Conservation (phyloP, 352 stramenopile genomes). For the Plasmopara viticola region DNA sequence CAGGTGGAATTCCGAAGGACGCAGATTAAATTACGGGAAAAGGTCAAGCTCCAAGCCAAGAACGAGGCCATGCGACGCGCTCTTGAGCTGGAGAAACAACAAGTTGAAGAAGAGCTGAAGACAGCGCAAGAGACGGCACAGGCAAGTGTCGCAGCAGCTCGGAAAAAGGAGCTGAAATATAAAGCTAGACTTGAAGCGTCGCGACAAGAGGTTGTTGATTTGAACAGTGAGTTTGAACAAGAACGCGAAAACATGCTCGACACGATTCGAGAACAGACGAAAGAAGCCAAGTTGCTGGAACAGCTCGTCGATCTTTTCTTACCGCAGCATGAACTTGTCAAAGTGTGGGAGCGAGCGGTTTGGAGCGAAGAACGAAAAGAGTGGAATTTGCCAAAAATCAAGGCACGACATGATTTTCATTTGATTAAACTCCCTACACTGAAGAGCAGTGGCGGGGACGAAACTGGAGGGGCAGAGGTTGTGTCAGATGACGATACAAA, state of each 20-base stretch:
- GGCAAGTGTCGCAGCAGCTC: slow-evolving; percentile 37
- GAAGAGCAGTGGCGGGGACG: neutral
- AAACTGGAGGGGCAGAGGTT: slow-evolving; percentile 31
- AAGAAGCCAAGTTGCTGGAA: slow-evolving; percentile 82
- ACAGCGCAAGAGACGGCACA: slow-evolving; percentile 61
- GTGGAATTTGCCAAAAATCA: slow-evolving; percentile 70
- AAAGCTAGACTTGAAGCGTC: slow-evolving; percentile 66
- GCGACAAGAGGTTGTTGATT: slow-evolving; percentile 76
- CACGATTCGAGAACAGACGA: slow-evolving; percentile 86
- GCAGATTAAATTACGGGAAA: slow-evolving; percentile 76
- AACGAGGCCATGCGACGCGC: slow-evolving; percentile 48
- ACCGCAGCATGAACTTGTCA: slow-evolving; percentile 76
- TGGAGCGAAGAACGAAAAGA: slow-evolving; percentile 81
- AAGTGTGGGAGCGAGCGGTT: slow-evolving; percentile 82
- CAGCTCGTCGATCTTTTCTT: slow-evolving; percentile 85
- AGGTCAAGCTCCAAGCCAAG: slow-evolving; percentile 62
- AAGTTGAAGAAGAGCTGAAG: slow-evolving; percentile 69
- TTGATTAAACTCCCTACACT: slow-evolving; percentile 64
- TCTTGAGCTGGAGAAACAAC: slow-evolving; percentile 64
- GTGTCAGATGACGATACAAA: slow-evolving; percentile 50
- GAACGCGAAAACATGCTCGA: slow-evolving; percentile 83
- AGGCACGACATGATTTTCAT: slow-evolving; percentile 73
- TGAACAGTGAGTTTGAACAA: slow-evolving; percentile 79
- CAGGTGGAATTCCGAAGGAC: slow-evolving; percentile 74
- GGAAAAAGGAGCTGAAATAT: slow-evolving; percentile 67